Conservation (phyloP, 495 filamentous ascomycete species). For the Parathielavia hyrcaniae region DNA sequence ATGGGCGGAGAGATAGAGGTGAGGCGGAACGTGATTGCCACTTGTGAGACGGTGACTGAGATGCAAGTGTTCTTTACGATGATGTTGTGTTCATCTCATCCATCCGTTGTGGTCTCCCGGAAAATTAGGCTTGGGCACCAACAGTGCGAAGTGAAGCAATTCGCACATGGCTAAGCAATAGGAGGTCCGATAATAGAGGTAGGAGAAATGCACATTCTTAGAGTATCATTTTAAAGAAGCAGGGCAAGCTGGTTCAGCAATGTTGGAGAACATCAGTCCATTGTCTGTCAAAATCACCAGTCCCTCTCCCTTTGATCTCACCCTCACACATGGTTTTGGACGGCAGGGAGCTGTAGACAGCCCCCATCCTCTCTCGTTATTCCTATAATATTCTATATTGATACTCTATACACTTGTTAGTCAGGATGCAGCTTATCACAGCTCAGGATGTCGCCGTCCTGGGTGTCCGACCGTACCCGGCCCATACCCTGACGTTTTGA, state of each 20-base stretch:
- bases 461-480: not conserved
- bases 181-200: not conserved
- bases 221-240: too few species aligned
- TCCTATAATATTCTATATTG: too few species aligned
- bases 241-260: too few species aligned
- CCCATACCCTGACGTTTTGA: not conserved
- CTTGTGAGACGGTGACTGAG: constrained; percentile 5
- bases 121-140: not conserved
- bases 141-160: constrained; percentile 5
- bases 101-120: not conserved
- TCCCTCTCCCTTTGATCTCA: not conserved
- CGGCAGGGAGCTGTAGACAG: too few species aligned
- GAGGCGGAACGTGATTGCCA: not conserved
- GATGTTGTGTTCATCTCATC: not conserved
- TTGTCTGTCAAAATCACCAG: not conserved
- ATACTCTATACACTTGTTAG: too few species aligned
- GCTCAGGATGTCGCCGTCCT: too few species aligned
- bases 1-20: not conserved
- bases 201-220: not conserved
- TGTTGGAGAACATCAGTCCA: too few species aligned
- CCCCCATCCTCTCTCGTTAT: too few species aligned
- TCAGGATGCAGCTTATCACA: too few species aligned
- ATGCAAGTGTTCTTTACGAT: not conserved
- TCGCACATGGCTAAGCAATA: constrained; percentile 8
- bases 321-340: too few species aligned